These are phyloP conservation scores for Schizophyllum amplum DNA, from an alignment of 1,284 basidiomycete genomes.

Conservation along the genomic window DNA sequence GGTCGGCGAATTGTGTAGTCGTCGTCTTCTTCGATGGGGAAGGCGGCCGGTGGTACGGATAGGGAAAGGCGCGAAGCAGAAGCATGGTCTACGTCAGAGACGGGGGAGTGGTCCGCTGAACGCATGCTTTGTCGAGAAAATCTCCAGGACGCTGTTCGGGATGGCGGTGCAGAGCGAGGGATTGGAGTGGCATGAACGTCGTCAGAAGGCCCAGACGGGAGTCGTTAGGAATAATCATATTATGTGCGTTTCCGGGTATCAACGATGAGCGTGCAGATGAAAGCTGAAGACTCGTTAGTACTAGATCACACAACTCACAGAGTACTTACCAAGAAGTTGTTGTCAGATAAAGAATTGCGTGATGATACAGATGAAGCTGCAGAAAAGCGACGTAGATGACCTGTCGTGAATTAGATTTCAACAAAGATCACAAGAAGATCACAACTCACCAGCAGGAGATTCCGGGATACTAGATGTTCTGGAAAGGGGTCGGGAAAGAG, in stretches of 20 bases:
- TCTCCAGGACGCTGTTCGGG: neutral
- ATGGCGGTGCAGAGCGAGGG: neutral
- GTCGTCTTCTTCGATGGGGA: conserved; percentile 3
- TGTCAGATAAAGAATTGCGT: neutral
- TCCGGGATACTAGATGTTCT: neutral
- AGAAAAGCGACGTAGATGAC: neutral
- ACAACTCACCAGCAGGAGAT: neutral
- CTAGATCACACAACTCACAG: neutral
- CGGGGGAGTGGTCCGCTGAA: neutral
- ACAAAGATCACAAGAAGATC: too few species aligned
- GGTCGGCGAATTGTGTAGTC: conserved; percentile 30
- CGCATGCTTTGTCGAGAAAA: neutral
- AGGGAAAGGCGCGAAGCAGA: too few species aligned
- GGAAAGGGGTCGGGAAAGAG: too few species aligned
- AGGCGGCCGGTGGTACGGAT: too few species aligned
- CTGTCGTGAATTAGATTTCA: too few species aligned
- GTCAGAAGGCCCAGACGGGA: neutral
- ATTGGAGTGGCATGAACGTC: neutral
- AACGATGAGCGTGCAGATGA: neutral
- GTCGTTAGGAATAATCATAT: neutral
- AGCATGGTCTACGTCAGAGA: too few species aligned
- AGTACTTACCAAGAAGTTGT: neutral
- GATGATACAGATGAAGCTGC: neutral
- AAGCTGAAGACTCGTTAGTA: neutral
- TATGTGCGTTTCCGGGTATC: neutral